Percentiles rank a stretch among this genome's conserved stretches.
phyloP scores from a whole-genome alignment of 75 land plant genomes.

The Cupressus sempervirens region DNA sequence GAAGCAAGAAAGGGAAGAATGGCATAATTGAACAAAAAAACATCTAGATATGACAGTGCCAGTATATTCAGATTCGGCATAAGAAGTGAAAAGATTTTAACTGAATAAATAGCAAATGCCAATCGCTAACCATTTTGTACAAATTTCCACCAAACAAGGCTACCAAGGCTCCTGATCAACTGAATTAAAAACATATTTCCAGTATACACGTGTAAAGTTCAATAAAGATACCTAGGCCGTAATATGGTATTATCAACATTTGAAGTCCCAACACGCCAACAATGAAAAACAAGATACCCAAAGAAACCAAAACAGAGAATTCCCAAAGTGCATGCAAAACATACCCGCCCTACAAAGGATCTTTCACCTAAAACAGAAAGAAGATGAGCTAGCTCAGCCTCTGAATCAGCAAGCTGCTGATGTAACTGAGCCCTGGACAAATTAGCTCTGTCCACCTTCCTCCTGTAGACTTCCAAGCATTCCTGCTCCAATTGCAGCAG shows the following conservation, averaged over 20 bases:
- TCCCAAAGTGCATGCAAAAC: background rate
- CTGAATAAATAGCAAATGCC: too few relatives aligned
- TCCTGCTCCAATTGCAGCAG: slow-evolving; percentile 68
- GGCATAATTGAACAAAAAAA: background rate
- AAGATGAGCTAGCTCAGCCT: slow-evolving; percentile 77
- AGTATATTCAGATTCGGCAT: background rate
- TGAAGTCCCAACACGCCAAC: background rate
- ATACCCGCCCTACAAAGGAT: slow-evolving; percentile 54
- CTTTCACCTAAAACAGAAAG: slow-evolving; percentile 86
- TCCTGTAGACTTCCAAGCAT: slow-evolving; percentile 66
- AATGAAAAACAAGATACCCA: slow-evolving; percentile 23
- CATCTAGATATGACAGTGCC: background rate
- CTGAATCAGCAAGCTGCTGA: slow-evolving; percentile 68
- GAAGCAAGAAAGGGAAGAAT: background rate
- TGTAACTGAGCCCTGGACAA: slow-evolving; percentile 55
- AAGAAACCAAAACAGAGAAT: slow-evolving; percentile 2
- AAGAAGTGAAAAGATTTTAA: background rate
- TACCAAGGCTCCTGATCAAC: too few relatives aligned
- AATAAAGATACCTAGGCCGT: too few relatives aligned
- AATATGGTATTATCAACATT: background rate
- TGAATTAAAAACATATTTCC: too few relatives aligned
- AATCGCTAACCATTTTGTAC: too few relatives aligned
- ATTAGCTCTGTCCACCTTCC: slow-evolving; percentile 79
- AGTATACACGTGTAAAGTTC: too few relatives aligned
- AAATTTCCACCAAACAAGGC: too few relatives aligned